Percentiles rank a stretch among this genome's conserved stretches.
Conservation (phyloP, 352 stramenopile genomes). For the Elongisporangium undulatum region DNA sequence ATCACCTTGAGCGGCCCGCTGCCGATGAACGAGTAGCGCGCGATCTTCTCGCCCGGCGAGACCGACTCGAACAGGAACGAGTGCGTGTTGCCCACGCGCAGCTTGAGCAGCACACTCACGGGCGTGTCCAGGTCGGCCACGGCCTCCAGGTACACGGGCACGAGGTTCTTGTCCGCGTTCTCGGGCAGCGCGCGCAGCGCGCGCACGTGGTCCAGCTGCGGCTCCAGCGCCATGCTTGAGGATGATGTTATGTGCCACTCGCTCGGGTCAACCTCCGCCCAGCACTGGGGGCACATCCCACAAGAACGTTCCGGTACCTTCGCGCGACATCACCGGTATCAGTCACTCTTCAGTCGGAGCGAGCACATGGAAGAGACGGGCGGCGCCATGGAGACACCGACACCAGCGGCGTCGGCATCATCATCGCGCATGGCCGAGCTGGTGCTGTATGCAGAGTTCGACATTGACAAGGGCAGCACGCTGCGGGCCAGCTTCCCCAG, state of each 20-base stretch:
- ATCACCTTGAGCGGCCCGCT: conserved; percentile 78
- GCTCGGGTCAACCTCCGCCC: too few species aligned
- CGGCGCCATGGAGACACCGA: too few species aligned
- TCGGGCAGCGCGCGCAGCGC: conserved; percentile 45
- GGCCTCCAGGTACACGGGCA: conserved; percentile 80
- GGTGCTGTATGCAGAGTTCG: conserved; percentile 82
- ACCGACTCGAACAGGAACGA: conserved; percentile 88
- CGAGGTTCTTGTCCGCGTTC: conserved; percentile 80
- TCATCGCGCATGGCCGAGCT: conserved; percentile 35
- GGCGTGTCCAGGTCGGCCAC: conserved; percentile 86
- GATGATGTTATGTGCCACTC: not conserved
- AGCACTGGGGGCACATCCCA: not conserved
- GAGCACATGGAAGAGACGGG: not conserved
- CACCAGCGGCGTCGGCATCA: too few species aligned
- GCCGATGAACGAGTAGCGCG: conserved; percentile 88
- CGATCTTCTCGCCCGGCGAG: conserved; percentile 80
- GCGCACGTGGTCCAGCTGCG: conserved; percentile 54
- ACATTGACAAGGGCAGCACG: conserved; percentile 86
- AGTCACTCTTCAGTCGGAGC: too few species aligned
- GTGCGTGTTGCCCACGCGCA: conserved; percentile 71
- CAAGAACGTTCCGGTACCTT: not conserved
- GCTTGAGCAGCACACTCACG: conserved; percentile 86
- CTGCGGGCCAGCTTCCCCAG: conserved; percentile 65
- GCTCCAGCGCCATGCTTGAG: conserved; percentile 51
- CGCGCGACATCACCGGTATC: not conserved